Evolutionary conservation across 441 rosid genomes (phyloP), one percentile per base, ranked within the genome.

Genomic region (Erysimum cheiri): DNA sequence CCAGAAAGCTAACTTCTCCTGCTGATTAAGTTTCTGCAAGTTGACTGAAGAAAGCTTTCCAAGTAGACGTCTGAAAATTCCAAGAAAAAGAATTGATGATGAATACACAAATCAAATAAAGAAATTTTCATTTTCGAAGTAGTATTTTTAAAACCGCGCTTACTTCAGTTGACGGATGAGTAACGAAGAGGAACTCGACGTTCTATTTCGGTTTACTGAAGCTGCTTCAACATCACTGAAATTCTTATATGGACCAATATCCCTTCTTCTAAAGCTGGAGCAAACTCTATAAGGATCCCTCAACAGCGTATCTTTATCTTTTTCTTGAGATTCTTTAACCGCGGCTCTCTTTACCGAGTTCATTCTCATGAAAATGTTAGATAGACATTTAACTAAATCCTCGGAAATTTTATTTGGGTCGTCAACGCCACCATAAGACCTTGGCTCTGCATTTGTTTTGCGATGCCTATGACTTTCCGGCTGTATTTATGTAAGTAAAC

Each of bases 1-100:
- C 98, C 98, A 88, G 82, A 92, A 92, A 2, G 97, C 97, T 71
- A 93, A 89, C 80, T 89, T 93, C 85, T 89, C 90, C 60, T 91
- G 97, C 74, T 89, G 96, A 52, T 71, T 87, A 53, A 88, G 89
- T 63, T 81, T 82, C 72, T 78, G 72, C 69, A 91, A 76, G 75
- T 76, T 84, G 64, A 85, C 81, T 31, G 79, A 65, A 17, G 83
- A 81, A 62, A 93, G 85, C 59, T 74, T 91, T 41, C 82, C 84
- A 3, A 87, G 86, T 32, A 87, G 82, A 70, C 80, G 62, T 67
- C 95, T 92, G 85, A 67, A 60, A 72, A 70, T 1, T 69, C 12
- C 3, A 1, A 35, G 3, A 43, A 37, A 58, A 33, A 4, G 8
- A 17, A 24, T 11, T 24, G 8, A 43, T 24, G 8, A 43, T 36